Conservation (phyloP, 371 early-diverging fungal genomes). For the Mortierella sp. region DNA sequence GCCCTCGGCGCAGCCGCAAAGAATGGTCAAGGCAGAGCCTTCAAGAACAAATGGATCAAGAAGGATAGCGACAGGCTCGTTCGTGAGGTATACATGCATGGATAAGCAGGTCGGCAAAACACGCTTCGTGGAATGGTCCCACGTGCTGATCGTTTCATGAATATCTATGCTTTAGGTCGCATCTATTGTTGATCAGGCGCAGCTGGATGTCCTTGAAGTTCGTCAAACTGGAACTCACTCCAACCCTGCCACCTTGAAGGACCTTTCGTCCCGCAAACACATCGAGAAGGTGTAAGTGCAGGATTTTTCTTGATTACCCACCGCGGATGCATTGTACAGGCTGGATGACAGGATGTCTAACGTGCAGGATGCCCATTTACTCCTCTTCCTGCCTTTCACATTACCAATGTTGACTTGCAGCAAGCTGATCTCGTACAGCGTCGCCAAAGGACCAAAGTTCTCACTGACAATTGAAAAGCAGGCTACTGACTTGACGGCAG, state of each 20-base stretch:
- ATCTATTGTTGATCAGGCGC: slow-evolving; percentile 86
- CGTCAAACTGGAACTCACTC: slow-evolving; percentile 69
- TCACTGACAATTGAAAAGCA: slow-evolving; percentile 85
- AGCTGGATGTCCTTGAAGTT: slow-evolving; percentile 74
- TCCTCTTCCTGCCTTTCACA: too few relatives aligned
- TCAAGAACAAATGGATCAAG: slow-evolving; percentile 97
- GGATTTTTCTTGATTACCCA: too few relatives aligned
- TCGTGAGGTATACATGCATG: slow-evolving; percentile 59
- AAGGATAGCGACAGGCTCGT: slow-evolving; percentile 77
- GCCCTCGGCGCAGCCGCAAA: slow-evolving; percentile 82
- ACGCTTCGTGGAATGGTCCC: too few relatives aligned
- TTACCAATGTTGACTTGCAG: slow-evolving; percentile 53
- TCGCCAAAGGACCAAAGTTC: slow-evolving; percentile 88
- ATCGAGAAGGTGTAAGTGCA: slow-evolving; percentile 73
- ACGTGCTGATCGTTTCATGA: not conserved
- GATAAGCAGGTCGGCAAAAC: too few relatives aligned
- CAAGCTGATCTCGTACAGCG: slow-evolving; percentile 86
- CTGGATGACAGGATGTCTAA: too few relatives aligned
- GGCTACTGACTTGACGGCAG: slow-evolving; percentile 96
- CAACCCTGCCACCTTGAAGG: slow-evolving; percentile 76
- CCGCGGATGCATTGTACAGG: too few relatives aligned
- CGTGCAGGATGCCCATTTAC: not conserved
- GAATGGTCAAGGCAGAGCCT: slow-evolving; percentile 94
- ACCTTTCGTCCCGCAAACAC: slow-evolving; percentile 89
- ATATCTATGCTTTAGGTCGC: slow-evolving; percentile 61